Base-by-base conservation (phyloP, 108 stramenopile genomes). In the Nitzschia sp. region DNA sequence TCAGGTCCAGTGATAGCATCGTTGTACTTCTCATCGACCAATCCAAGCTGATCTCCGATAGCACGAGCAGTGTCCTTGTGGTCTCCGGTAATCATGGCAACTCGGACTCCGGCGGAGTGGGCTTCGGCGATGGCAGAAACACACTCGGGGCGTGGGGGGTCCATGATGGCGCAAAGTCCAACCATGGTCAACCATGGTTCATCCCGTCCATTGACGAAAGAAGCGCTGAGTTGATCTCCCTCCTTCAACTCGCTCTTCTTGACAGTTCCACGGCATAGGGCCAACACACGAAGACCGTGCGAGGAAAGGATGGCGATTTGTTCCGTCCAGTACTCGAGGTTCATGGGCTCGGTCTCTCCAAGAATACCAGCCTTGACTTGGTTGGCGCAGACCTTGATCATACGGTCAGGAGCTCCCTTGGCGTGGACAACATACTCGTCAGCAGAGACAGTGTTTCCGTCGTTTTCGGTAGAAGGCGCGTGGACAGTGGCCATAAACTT, bases 21-120 rank as follows among this genome's bases (percentile, higher is more conserved):
- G 23, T 71, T 68, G 66, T 73, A 81, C 25, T 85, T 68, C 33
- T 75, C 71, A 57, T 88, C 81, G 22, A 91, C 85, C 65, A 96
- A 77, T 45, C 96, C 96, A 48, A 64, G 48, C 19, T 52, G 38
- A 47, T 23, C 46, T 26, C 63, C 89, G 54, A 90, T 90, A 27
- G 89, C 89, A 32, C 80, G 79, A 30, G 89, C 89, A 48, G 71
- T 93, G 3, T 72, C 93, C 69, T 95, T 88, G 81, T 95, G 91
- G 62, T 98, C 98, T 33, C 98, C 98, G 27, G 98, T 98, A 68
- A 98, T 97, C 98, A 98, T 98, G 56, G 87, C 89, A 58, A 97
- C 94, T 45, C 96, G 89, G 34, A 96, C 89, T 36, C 95, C 94
- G 52, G 94, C 93, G 50, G 77, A 57, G 66, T 96, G 92, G 44